Base-by-base conservation (phyloP, 2,329 filamentous ascomycete genomes). In the Aspergillus spinulosporus region DNA sequence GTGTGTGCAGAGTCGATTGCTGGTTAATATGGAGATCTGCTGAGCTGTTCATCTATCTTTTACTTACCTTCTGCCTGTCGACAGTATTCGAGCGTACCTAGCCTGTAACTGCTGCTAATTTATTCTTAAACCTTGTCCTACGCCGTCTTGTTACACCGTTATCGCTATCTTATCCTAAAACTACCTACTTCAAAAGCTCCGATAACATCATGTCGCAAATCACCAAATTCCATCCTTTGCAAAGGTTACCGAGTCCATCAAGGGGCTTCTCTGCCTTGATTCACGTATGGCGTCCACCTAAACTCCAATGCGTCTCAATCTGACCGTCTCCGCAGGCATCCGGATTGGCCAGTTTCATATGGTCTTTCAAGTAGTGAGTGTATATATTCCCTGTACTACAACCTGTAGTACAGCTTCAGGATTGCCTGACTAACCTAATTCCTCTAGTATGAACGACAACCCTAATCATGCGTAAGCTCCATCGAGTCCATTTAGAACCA, bases 361-460 rank as follows among this genome's bases (percentile, higher is more conserved):
- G 69, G 59, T 78, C 74, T 9, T 79, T 76, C 64, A 75, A 78
- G 62, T 78, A 70, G 76, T 78, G 65, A 54, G 73, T 68, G 29
- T 48, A 37, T 42, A 43, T 36, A 12, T 21, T 42, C 11, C 8
- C 8, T 8, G 12, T 12, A 9, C 14, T 15, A 36, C 44, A 29
- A 3, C 3, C 12, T 2, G 21, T 49, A 9, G 40, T 26, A 28
- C 14, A 32, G 29, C 34, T 26, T 26, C 11, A 40, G 21, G 37
- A 31, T 21, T 3, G 5, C 14, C 32, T 28, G 14, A 45, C 59
- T 63, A 57, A 60, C 42, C 21, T 21, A 21, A 29, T 11, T 42
- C 21, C n/a, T 48, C 48, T 43, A 77, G 75, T 57, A 73, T 79
- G 60, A 63, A 73, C 47, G 71, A 75, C 6, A 72, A 78, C 58